These are phyloP conservation scores for Apiotrichum gamsii DNA, from an alignment of 1,284 basidiomycete genomes.

Conservation along the genomic window DNA sequence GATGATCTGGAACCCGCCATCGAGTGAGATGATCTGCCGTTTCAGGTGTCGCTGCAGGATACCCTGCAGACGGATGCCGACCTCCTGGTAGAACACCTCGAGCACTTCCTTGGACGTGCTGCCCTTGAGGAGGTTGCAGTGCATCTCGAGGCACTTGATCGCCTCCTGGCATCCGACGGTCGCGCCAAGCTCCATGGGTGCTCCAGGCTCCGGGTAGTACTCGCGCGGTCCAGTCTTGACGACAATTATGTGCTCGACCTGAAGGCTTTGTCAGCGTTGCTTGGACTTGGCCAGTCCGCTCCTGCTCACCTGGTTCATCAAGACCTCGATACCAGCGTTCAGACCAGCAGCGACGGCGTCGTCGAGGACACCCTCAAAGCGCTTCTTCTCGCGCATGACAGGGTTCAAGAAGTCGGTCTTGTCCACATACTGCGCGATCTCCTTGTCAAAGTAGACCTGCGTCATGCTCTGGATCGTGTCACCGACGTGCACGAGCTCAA, in stretches of 20 bases:
- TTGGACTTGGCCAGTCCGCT: too few relatives aligned
- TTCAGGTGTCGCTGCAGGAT: conserved; percentile 96
- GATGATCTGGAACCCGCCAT: conserved; percentile 91
- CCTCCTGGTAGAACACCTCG: conserved; percentile 96
- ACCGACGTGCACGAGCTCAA: conserved; percentile 92
- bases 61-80: conserved; percentile 81
- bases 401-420: conserved; percentile 87
- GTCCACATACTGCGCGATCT: conserved; percentile 81
- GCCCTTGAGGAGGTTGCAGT: conserved; percentile 83
- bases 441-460: conserved; percentile 96
- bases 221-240: conserved; percentile 76
- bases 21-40: conserved; percentile 87
- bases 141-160: conserved; percentile 76
- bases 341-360: conserved; percentile 87
- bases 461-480: conserved; percentile 97
- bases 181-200: conserved; percentile 67
- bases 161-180: conserved; percentile 80
- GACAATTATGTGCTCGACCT: conserved; percentile 89
- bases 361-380: conserved; percentile 84
- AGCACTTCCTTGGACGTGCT: conserved; percentile 93
- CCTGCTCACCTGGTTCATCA: conserved; percentile 81
- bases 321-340: conserved; percentile 88
- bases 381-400: conserved; percentile 92
- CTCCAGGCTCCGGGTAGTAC: conserved; percentile 79
- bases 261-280: conserved; percentile 26